phyloP scores from a whole-genome alignment of 257 asterid species.

The Solanum megistacrolobum region DNA sequence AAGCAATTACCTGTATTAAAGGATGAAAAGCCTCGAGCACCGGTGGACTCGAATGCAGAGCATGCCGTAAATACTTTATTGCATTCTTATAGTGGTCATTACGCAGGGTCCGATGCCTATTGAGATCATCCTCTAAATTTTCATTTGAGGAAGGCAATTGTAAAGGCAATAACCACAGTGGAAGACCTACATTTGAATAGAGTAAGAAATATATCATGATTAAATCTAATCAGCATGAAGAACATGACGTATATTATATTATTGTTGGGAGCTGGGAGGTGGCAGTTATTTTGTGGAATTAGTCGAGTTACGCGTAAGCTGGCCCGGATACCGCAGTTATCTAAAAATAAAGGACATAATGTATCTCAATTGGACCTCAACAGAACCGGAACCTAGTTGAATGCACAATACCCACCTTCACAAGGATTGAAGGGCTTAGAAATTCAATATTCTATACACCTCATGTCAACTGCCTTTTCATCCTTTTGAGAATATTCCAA shows the following conservation, averaged over 20 bases:
- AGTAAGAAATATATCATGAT: neutral
- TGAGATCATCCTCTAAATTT: constrained; percentile 37
- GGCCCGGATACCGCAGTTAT: neutral
- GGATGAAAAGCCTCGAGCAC: constrained; percentile 77
- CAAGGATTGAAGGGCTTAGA: neutral
- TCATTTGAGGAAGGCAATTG: constrained; percentile 48
- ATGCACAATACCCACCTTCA: neutral
- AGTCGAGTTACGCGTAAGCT: neutral
- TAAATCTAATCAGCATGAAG: neutral
- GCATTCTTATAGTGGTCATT: constrained; percentile 45
- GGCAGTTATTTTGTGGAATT: neutral
- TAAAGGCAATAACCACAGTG: constrained; percentile 76
- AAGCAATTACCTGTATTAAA: constrained; percentile 56
- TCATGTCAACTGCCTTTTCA: neutral
- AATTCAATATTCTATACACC: neutral
- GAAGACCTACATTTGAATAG: constrained; percentile 40
- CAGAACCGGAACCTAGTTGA: neutral
- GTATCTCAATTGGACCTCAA: neutral
- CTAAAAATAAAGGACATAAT: neutral
- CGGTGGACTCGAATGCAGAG: constrained; percentile 53
- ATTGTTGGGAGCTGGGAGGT: neutral
- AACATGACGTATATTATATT: neutral
- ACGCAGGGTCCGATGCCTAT: constrained; percentile 34
- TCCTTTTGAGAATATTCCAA: neutral
- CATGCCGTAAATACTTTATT: constrained; percentile 47